Percentiles rank a stretch among this genome's conserved stretches.
These are phyloP conservation scores for Acacia pycnantha DNA, from an alignment of 331 rosid genomes.

Conservation along the genomic window DNA sequence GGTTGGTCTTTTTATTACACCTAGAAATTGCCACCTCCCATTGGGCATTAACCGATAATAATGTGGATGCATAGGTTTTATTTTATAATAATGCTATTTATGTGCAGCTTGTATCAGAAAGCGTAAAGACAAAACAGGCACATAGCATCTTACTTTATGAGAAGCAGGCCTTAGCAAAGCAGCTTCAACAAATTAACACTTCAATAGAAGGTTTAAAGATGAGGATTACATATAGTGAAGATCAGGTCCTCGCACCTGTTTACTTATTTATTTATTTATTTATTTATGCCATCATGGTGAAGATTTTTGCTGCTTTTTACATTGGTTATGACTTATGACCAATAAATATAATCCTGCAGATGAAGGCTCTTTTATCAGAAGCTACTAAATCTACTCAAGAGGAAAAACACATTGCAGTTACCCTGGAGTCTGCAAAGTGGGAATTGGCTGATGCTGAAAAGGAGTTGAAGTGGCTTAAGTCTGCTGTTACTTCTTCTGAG, in stretches of 20 bases:
- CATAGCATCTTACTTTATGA: constrained; percentile 60
- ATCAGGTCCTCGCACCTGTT: constrained; percentile 49
- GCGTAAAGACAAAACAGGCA: constrained; percentile 83
- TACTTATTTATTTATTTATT: constrained; percentile 10
- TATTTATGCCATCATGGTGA: background rate
- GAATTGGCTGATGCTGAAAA: constrained; percentile 89
- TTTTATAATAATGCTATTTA: constrained; percentile 26
- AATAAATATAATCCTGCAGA: constrained; percentile 50
- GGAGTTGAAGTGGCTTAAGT: constrained; percentile 83
- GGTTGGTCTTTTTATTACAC: constrained; percentile 46
- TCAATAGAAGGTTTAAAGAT: constrained; percentile 54
- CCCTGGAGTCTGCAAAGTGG: constrained; percentile 71
- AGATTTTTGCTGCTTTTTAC: constrained; percentile 6
- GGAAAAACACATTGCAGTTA: constrained; percentile 61
- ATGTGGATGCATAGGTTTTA: constrained; percentile 16
- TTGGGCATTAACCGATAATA: constrained; percentile 17
- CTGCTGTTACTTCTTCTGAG: constrained; percentile 65
- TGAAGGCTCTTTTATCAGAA: constrained; percentile 54
- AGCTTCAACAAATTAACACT: constrained; percentile 69
- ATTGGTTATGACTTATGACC: constrained; percentile 8
- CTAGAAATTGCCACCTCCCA: constrained; percentile 3
- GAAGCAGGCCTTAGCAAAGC: constrained; percentile 78
- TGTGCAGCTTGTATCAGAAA: constrained; percentile 93
- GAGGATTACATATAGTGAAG: constrained; percentile 62
- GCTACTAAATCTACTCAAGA: constrained; percentile 62